These are phyloP conservation scores for Cucumis hystrix DNA, from an alignment of 306 rosid species.

Conservation along the genomic window DNA sequence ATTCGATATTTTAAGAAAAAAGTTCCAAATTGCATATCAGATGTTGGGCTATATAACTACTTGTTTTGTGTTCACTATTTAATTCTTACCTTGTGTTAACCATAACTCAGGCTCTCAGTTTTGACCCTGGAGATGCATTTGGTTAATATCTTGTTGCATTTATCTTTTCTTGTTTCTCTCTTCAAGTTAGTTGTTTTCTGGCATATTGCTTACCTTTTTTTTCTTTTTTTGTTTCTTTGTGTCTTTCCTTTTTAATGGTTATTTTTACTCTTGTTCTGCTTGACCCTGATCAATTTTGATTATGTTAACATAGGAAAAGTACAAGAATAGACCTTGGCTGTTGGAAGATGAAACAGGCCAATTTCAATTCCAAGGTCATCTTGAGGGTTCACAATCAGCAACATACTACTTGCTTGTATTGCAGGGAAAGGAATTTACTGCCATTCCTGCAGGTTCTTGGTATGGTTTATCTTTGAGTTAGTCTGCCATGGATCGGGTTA, in stretches of 20 bases:
- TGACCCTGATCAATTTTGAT: neutral
- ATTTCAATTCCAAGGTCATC: constrained; percentile 78
- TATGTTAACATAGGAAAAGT: constrained; percentile 51
- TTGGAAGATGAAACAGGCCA: constrained; percentile 97
- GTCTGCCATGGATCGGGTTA: neutral
- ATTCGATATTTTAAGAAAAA: too few relatives aligned
- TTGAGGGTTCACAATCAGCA: constrained; percentile 90
- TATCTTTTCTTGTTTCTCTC: neutral
- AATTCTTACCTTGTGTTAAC: too few relatives aligned
- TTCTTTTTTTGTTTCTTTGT: neutral
- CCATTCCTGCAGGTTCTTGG: constrained; percentile 99
- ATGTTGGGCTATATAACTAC: neutral
- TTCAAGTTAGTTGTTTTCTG: neutral
- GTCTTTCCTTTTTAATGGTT: neutral
- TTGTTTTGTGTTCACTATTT: neutral
- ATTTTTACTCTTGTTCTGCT: neutral
- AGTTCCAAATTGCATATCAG: too few relatives aligned
- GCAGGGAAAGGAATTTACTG: constrained; percentile 86
- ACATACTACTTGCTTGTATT: constrained; percentile 70
- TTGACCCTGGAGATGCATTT: neutral
- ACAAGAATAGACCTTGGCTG: constrained; percentile 90
- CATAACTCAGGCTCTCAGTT: neutral
- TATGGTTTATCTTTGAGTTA: constrained; percentile 19
- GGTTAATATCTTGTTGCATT: neutral
- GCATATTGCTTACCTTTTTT: neutral